Conservation (phyloP, 352 stramenopile genomes). For the Globisporangium recalcitrans region DNA sequence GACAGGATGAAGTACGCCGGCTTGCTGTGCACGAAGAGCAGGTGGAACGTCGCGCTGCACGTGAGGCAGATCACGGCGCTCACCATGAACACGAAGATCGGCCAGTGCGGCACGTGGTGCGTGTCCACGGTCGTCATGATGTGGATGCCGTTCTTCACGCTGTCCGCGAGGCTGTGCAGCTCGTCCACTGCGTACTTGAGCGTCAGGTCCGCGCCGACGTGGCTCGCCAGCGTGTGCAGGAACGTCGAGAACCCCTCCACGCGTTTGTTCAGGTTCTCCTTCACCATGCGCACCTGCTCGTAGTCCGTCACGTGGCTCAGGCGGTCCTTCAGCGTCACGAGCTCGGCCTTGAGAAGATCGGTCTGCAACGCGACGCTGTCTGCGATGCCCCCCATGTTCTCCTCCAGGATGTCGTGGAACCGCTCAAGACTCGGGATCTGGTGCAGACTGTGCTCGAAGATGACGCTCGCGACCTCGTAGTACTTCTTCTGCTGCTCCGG, state of each 20-base stretch:
- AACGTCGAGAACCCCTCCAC: constrained; percentile 69
- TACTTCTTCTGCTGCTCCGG: constrained; percentile 31
- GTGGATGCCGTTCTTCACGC: constrained; percentile 73
- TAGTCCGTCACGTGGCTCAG: constrained; percentile 47
- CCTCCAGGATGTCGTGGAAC: constrained; percentile 68
- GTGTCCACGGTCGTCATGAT: constrained; percentile 61
- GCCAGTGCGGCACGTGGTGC: constrained; percentile 78
- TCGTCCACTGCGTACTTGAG: constrained; percentile 77
- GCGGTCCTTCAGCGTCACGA: constrained; percentile 47
- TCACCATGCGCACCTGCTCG: constrained; percentile 51
- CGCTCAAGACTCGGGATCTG: constrained; percentile 78
- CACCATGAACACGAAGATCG: constrained; percentile 83
- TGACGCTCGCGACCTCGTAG: constrained; percentile 73
- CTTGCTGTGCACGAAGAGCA: constrained; percentile 81
- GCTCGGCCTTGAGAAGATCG: constrained; percentile 56
- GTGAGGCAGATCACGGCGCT: constrained; percentile 79
- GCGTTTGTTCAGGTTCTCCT: constrained; percentile 44
- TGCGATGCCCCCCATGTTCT: constrained; percentile 67
- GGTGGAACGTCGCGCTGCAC: constrained; percentile 77
- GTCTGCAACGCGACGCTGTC: constrained; percentile 61
- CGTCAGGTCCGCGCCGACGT: constrained; percentile 69
- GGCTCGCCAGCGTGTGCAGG: constrained; percentile 57
- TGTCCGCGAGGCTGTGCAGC: constrained; percentile 65
- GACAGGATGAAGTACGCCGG: constrained; percentile 72
- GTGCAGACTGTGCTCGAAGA: constrained; percentile 82